These are phyloP conservation scores for Saturnispora gosingensis DNA, from an alignment of 805 yeast genomes.

Conservation along the genomic window DNA sequence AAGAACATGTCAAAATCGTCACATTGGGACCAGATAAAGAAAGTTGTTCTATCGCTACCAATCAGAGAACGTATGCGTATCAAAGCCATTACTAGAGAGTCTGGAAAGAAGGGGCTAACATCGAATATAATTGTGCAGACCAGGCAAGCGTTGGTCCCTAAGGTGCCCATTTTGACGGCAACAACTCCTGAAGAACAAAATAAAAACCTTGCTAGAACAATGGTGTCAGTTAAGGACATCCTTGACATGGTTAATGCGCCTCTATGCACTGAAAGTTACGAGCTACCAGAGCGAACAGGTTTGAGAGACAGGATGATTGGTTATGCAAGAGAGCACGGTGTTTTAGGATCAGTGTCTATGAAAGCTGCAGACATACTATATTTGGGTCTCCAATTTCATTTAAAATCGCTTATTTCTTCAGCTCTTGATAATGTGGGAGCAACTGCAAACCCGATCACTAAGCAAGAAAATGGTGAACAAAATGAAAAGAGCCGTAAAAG, in stretches of 20 bases:
- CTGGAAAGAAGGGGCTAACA: conserved; percentile 71
- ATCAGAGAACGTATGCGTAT: conserved; percentile 77
- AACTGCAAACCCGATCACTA: not conserved
- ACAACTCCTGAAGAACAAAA: conserved; percentile 23
- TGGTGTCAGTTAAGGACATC: conserved; percentile 89
- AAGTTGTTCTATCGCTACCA: conserved; percentile 79
- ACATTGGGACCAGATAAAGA: conserved; percentile 75
- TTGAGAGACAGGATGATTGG: conserved; percentile 66
- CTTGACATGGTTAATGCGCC: conserved; percentile 78
- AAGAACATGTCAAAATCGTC: conserved; percentile 46
- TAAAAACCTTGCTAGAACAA: conserved; percentile 33
- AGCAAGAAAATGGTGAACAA: conserved; percentile 9
- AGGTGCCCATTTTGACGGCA: conserved; percentile 64
- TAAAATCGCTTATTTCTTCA: conserved; percentile 64
- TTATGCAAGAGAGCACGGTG: conserved; percentile 81
- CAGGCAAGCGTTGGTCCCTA: conserved; percentile 68
- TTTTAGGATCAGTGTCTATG: conserved; percentile 71
- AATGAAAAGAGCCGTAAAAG: conserved; percentile 9
- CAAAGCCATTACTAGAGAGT: conserved; percentile 71
- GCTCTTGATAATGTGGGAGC: conserved; percentile 65
- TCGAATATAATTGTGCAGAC: conserved; percentile 60
- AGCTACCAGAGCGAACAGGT: conserved; percentile 71
- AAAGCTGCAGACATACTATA: conserved; percentile 68
- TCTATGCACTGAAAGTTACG: conserved; percentile 64
- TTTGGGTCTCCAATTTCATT: conserved; percentile 74